These are phyloP conservation scores for Leptodontidium sp. DNA, from an alignment of 2,329 filamentous ascomycete genomes.

Conservation along the genomic window DNA sequence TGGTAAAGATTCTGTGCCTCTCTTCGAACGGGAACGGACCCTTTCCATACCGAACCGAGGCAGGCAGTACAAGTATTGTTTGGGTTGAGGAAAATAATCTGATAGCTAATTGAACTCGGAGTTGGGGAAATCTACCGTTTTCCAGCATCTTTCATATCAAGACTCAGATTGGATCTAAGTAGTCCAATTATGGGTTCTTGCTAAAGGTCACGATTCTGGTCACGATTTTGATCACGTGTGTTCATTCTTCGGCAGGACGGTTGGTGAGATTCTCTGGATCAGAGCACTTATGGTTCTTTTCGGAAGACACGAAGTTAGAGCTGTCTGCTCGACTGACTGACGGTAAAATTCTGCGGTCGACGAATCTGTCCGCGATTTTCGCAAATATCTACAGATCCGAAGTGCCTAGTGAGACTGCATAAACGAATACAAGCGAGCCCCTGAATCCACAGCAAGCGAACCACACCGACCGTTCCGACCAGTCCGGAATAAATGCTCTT, in stretches of 20 bases:
- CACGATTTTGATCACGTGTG: background rate
- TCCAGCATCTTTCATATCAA: background rate
- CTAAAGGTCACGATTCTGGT: background rate
- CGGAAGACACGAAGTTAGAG: no score
- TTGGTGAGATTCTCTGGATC: no score
- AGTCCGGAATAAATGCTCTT: background rate
- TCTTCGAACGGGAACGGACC: constrained; percentile 4
- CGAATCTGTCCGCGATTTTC: no score
- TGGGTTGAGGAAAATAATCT: background rate
- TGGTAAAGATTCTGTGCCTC: background rate
- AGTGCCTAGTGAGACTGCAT: background rate
- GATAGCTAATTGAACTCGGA: background rate
- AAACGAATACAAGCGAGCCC: constrained; percentile 10
- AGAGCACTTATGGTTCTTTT: no score
- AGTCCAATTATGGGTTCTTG: background rate
- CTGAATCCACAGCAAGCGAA: background rate
- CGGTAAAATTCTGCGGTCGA: no score
- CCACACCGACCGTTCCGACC: background rate
- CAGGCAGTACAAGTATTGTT: background rate
- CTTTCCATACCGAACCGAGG: constrained; percentile 5
- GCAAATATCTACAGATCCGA: no score
- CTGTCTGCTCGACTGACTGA: no score
- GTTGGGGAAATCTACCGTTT: background rate
- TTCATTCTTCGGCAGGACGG: background rate
- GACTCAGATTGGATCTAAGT: background rate